Evolutionary conservation across 257 asterid genomes (phyloP).

Genomic region (Solanum microdontum): DNA sequence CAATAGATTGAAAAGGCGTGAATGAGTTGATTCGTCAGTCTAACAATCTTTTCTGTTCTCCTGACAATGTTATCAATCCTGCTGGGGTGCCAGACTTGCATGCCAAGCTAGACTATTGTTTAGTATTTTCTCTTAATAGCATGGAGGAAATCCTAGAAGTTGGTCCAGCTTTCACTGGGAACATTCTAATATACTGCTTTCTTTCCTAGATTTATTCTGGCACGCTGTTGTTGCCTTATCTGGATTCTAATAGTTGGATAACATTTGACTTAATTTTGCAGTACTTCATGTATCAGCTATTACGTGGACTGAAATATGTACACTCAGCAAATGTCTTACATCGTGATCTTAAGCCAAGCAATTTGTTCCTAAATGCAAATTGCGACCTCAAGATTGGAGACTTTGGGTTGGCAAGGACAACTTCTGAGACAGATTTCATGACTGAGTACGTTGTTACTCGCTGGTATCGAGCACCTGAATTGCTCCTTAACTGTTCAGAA

Average conservation of each 20-base stretch:
- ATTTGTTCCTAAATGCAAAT: slow-evolving; percentile 65
- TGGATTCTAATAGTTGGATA: background rate
- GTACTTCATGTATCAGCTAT: slow-evolving; percentile 76
- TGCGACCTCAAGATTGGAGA: slow-evolving; percentile 80
- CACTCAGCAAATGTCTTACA: slow-evolving; percentile 87
- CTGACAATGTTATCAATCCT: background rate
- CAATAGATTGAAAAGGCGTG: background rate
- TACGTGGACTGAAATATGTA: slow-evolving; percentile 73
- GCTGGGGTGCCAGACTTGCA: background rate
- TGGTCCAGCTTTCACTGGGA: background rate
- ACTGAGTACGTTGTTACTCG: slow-evolving; percentile 91
- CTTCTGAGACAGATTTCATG: slow-evolving; percentile 87
- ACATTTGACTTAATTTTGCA: slow-evolving; percentile 21
- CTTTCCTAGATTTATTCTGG: background rate
- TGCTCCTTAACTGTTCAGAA: slow-evolving; percentile 79
- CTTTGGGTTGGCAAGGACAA: slow-evolving; percentile 84
- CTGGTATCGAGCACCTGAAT: slow-evolving; percentile 89
- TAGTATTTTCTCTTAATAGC: background rate
- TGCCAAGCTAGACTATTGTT: background rate
- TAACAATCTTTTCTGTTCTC: background rate
- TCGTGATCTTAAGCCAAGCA: slow-evolving; percentile 86
- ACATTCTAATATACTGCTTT: background rate
- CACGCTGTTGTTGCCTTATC: background rate
- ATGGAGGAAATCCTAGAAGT: background rate
- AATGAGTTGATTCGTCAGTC: background rate